These are phyloP conservation scores for Paraphaeosphaeria minitans DNA, from an alignment of 2,329 filamentous ascomycete genomes.

Conservation along the genomic window DNA sequence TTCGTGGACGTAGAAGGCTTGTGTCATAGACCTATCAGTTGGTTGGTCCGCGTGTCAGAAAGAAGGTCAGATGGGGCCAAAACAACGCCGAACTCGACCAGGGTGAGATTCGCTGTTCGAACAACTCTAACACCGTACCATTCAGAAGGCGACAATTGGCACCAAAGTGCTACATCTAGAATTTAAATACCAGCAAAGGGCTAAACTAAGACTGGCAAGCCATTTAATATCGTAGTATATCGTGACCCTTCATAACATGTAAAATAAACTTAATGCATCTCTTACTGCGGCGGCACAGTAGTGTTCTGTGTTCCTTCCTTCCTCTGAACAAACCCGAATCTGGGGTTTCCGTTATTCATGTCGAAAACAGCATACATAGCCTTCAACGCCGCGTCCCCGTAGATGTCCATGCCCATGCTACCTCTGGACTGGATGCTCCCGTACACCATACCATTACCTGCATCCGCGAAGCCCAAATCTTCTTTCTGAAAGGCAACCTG, in stretches of 20 bases:
- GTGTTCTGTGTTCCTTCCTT: conserved; percentile 28
- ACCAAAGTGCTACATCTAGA: no score
- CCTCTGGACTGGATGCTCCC: conserved; percentile 30
- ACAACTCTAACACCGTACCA: no score
- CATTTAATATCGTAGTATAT: background rate
- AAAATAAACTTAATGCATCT: background rate
- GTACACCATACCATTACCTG: conserved; percentile 27
- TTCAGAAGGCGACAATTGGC: no score
- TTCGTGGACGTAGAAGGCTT: no score
- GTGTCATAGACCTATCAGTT: background rate
- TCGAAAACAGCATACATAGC: conserved; percentile 34
- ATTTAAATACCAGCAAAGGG: no score
- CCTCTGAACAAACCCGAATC: conserved; percentile 30
- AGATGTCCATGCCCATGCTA: conserved; percentile 29
- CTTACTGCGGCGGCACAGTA: conserved; percentile 16
- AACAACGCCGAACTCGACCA: background rate
- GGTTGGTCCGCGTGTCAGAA: background rate
- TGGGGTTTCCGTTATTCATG: conserved; percentile 24
- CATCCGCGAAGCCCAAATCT: conserved; percentile 31
- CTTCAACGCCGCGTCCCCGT: conserved; percentile 29
- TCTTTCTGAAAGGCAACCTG: conserved; percentile 30
- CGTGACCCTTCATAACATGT: background rate
- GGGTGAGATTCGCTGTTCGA: background rate
- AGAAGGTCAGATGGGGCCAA: background rate
- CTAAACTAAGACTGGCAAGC: background rate